A percentile compares a stretch with the other conserved stretches of the same genome.
phyloP scores from a whole-genome alignment of 2,329 filamentous ascomycete genomes.

The Penicillium crustosum region DNA sequence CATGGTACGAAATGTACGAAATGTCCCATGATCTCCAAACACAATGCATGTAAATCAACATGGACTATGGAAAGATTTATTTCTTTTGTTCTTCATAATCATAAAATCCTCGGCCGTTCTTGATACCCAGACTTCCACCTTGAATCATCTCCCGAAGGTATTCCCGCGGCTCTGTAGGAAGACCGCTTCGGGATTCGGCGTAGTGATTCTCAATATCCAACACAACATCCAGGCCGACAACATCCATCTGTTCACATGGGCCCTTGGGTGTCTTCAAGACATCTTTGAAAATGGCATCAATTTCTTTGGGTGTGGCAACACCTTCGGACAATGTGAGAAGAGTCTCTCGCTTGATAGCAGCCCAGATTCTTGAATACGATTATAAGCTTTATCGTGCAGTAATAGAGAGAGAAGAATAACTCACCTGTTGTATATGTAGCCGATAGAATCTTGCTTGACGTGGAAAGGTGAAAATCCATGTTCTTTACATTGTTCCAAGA shows the following conservation, averaged over 20 bases:
- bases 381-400: background rate
- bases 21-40: background rate
- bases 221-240: conserved; percentile 44
- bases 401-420: background rate
- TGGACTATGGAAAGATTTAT: background rate
- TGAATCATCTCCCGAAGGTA: conserved; percentile 35
- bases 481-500: conserved; percentile 30
- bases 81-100: conserved; percentile 21
- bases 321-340: conserved; percentile 38
- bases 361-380: conserved; percentile 37
- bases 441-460: conserved; percentile 38
- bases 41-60: background rate
- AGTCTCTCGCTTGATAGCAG: conserved; percentile 45
- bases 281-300: conserved; percentile 41
- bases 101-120: conserved; percentile 37
- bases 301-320: conserved; percentile 37
- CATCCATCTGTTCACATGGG: conserved; percentile 44
- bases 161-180: conserved; percentile 34
- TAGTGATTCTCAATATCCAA: conserved; percentile 45
- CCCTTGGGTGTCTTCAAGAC: conserved; percentile 39
- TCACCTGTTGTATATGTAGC: conserved; percentile 44
- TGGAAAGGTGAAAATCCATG: conserved; percentile 42
- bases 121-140: conserved; percentile 35
- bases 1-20: background rate
- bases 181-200: conserved; percentile 29